These are phyloP conservation scores for Kodamaea jinghongensis DNA, from an alignment of 805 yeast genomes.

Conservation along the genomic window DNA sequence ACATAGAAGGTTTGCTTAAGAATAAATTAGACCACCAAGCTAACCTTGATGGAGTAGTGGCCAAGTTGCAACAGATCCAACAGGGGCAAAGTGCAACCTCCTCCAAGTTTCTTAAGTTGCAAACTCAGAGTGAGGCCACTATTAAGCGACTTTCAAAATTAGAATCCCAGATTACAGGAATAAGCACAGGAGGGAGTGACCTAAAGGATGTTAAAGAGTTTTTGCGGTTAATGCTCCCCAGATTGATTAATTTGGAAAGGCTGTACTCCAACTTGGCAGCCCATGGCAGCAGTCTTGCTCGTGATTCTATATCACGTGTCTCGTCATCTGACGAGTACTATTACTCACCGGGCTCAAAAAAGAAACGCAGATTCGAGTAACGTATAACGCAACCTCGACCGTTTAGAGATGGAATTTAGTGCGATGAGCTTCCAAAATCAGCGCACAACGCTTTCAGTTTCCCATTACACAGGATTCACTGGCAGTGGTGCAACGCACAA, in stretches of 20 bases:
- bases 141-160: too few relatives aligned
- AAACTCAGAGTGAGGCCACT: background rate
- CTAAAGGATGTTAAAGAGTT: slow-evolving; percentile 16
- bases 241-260: slow-evolving; percentile 13
- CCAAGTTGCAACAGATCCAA: too few relatives aligned
- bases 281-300: too few relatives aligned
- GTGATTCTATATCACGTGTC: too few relatives aligned
- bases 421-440: background rate
- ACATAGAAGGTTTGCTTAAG: too few relatives aligned
- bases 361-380: slow-evolving; percentile 4
- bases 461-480: background rate
- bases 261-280: background rate
- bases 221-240: slow-evolving; percentile 16
- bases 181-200: slow-evolving; percentile 1
- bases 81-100: too few relatives aligned
- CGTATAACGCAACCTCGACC: background rate
- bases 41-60: too few relatives aligned
- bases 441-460: slow-evolving; percentile 3
- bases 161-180: too few relatives aligned
- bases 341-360: slow-evolving; percentile 1
- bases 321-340: slow-evolving; percentile 4
- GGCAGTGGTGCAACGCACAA: background rate
- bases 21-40: too few relatives aligned
- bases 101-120: background rate
- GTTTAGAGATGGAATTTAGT: background rate